Percentiles rank a stretch among this genome's conserved stretches.
Conservation (phyloP, 352 stramenopile species). For the Phytophthora litchii region DNA sequence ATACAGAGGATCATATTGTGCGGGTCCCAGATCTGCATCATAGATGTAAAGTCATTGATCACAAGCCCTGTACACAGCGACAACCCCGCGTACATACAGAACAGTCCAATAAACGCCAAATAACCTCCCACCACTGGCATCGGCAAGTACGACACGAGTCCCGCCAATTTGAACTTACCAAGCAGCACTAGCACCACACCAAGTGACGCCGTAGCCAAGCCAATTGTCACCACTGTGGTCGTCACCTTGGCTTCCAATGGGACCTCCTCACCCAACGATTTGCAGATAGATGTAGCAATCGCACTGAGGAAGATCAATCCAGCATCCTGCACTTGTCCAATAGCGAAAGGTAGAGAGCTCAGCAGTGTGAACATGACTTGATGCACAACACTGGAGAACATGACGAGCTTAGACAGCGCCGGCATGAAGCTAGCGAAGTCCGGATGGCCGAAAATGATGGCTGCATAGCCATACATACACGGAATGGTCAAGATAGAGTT, state of each 20-base stretch:
- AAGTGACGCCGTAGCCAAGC: slow-evolving; percentile 90
- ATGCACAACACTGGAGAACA: slow-evolving; percentile 96
- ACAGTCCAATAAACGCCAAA: slow-evolving; percentile 97
- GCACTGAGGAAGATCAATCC: slow-evolving; percentile 97
- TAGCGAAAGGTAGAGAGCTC: slow-evolving; percentile 95
- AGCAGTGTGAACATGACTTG: slow-evolving; percentile 90
- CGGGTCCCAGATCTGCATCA: slow-evolving; percentile 65
- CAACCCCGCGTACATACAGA: slow-evolving; percentile 93
- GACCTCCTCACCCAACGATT: slow-evolving; percentile 66
- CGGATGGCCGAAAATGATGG: slow-evolving; percentile 94
- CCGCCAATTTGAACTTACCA: slow-evolving; percentile 93
- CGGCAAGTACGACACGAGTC: slow-evolving; percentile 96
- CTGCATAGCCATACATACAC: slow-evolving; percentile 95
- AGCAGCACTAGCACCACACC: slow-evolving; percentile 94
- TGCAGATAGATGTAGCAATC: slow-evolving; percentile 93
- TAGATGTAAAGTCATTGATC: slow-evolving; percentile 90
- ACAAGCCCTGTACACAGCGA: slow-evolving; percentile 91
- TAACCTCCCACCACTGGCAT: slow-evolving; percentile 98
- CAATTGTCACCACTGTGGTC: slow-evolving; percentile 94
- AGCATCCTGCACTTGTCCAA: slow-evolving; percentile 98
- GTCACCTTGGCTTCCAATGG: slow-evolving; percentile 87
- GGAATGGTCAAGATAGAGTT: slow-evolving; percentile 95
- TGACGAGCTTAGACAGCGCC: slow-evolving; percentile 95
- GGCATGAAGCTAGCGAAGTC: slow-evolving; percentile 90
- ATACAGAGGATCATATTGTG: slow-evolving; percentile 84